A percentile compares a stretch with the other conserved stretches of the same genome.
phyloP scores from a whole-genome alignment of 2,329 filamentous ascomycete species.

The Pestalotiopsis sp. region DNA sequence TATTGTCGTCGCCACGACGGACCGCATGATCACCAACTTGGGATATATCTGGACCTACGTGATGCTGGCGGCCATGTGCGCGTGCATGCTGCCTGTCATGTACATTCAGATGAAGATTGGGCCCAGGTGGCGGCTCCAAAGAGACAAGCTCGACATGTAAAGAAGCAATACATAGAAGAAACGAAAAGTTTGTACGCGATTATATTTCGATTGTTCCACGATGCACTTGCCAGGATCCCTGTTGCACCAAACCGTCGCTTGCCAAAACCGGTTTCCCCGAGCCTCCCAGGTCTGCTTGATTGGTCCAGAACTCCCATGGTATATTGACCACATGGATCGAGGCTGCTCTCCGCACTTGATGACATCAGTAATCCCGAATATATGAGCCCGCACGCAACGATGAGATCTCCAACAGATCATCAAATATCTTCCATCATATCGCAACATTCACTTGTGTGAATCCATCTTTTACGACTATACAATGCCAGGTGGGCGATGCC shows the following conservation, averaged over 20 bases:
- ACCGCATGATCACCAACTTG: slow-evolving; percentile 24
- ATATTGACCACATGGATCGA: neutral
- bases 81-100: slow-evolving; percentile 21
- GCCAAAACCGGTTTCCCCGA: neutral
- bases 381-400: neutral
- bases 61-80: slow-evolving; percentile 22
- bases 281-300: neutral
- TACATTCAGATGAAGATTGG: slow-evolving; percentile 24
- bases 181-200: too few species aligned
- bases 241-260: neutral
- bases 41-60: slow-evolving; percentile 24
- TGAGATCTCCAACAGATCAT: neutral
- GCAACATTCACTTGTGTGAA: neutral
- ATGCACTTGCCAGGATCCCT: neutral
- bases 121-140: slow-evolving; percentile 19
- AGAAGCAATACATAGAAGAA: neutral
- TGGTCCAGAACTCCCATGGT: neutral
- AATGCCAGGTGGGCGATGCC: neutral
- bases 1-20: slow-evolving; percentile 29
- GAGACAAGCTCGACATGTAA: neutral
- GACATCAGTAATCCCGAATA: neutral
- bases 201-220: neutral
- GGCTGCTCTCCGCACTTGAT: neutral
- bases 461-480: neutral
- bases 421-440: neutral